phyloP scores from a whole-genome alignment of 2,329 filamentous ascomycete species.

The Calonectria honghensis region DNA sequence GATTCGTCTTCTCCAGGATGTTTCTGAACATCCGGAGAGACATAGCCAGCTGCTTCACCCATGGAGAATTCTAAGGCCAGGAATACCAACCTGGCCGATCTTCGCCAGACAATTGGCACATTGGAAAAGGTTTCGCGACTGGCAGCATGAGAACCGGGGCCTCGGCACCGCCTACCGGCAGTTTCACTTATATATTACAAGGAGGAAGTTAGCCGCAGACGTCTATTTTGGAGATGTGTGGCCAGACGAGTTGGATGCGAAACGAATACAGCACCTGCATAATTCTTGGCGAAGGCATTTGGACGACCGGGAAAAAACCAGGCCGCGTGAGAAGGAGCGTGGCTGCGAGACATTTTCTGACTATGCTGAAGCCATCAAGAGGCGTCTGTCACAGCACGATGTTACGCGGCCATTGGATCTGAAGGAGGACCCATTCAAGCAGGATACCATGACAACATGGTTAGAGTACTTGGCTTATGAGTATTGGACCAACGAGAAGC shows the following conservation, averaged over 20 bases:
- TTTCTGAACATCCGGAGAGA: neutral
- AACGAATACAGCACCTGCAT: neutral
- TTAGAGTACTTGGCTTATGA: neutral
- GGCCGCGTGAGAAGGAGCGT: neutral
- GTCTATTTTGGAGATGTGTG: neutral
- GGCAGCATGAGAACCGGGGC: neutral
- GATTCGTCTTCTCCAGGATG: neutral
- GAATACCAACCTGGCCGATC: neutral
- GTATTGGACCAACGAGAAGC: neutral
- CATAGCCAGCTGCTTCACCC: neutral
- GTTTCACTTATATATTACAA: neutral
- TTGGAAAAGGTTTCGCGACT: neutral
- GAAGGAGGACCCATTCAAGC: neutral
- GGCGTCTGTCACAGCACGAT: neutral
- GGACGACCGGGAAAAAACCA: neutral
- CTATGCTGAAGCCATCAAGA: neutral
- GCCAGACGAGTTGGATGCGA: neutral
- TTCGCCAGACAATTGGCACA: neutral
- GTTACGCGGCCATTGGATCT: neutral
- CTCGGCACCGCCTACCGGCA: neutral
- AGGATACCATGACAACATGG: constrained; percentile 10
- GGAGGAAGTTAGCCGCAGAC: neutral
- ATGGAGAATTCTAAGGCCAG: neutral
- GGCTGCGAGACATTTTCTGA: neutral
- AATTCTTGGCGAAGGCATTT: neutral